Evolutionary conservation across 2,329 filamentous ascomycete genomes (phyloP).

Genomic region (Penicillium italicum): DNA sequence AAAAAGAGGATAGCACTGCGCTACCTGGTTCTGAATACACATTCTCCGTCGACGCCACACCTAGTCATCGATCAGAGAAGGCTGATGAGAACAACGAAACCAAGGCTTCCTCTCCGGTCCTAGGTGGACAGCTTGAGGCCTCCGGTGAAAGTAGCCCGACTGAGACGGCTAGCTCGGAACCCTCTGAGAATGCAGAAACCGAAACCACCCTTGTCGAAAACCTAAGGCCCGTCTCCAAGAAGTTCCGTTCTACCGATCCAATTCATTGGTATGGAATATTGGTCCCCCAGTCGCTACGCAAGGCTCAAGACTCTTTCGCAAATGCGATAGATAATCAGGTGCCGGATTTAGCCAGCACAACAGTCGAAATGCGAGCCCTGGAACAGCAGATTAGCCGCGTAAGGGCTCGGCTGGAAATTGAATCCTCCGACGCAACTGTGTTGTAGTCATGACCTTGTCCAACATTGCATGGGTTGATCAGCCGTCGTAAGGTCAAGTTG

Average conservation of each 20-base stretch:
- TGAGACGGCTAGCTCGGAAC: neutral
- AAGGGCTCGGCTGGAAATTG: constrained; percentile 23
- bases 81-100: neutral
- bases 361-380: constrained; percentile 40
- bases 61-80: neutral
- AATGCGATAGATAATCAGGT: constrained; percentile 37
- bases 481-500: neutral
- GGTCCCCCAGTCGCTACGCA: constrained; percentile 44
- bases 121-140: neutral
- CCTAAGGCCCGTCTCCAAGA: constrained; percentile 7
- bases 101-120: neutral
- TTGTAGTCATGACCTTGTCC: neutral
- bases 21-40: neutral
- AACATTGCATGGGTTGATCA: neutral
- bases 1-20: neutral
- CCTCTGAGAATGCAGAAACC: neutral
- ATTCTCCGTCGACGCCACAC: constrained; percentile 3
- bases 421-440: neutral
- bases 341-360: constrained; percentile 37
- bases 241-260: constrained; percentile 38
- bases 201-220: constrained; percentile 6
- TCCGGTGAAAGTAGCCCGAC: neutral
- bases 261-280: constrained; percentile 50
- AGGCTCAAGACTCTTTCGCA: constrained; percentile 44
- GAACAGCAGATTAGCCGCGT: constrained; percentile 39